Evolutionary conservation across 2,329 filamentous ascomycete species (phyloP).

Genomic region (Davidsoniella virescens): DNA sequence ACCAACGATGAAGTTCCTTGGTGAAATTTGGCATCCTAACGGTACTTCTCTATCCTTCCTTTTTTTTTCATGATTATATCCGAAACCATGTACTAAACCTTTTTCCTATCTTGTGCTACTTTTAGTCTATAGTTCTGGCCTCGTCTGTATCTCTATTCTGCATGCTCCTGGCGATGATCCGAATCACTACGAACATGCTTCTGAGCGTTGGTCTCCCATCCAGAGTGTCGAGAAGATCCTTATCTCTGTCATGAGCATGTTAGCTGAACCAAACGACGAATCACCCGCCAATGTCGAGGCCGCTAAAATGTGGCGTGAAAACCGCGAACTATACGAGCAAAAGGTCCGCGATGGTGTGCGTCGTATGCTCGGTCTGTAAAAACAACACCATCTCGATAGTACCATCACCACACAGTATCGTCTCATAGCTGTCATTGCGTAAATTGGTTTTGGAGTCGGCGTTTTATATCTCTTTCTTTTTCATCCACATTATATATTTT

Average conservation of each 20-base stretch:
- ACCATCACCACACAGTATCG: neutral
- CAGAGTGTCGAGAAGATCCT: constrained; percentile 97
- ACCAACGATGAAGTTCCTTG: constrained; percentile 88
- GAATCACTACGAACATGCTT: constrained; percentile 94
- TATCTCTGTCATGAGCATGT: constrained; percentile 95
- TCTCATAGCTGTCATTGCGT: neutral
- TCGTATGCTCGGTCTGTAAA: constrained; percentile 58
- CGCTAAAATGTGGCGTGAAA: constrained; percentile 88
- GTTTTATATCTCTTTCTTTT: neutral
- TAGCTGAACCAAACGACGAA: constrained; percentile 93
- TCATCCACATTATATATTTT: neutral
- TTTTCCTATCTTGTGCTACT: neutral
- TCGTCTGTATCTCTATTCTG: constrained; percentile 96
- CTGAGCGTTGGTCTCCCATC: constrained; percentile 90
- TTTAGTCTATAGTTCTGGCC: constrained; percentile 73
- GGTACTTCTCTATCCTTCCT: constrained; percentile 32
- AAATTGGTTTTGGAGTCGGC: neutral
- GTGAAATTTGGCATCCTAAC: constrained; percentile 93
- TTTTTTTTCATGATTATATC: neutral
- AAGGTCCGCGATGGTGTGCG: constrained; percentile 72
- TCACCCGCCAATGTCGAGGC: constrained; percentile 92
- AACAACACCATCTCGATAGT: neutral
- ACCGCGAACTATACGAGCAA: constrained; percentile 67
- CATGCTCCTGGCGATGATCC: constrained; percentile 93
- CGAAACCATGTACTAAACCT: neutral